Evolutionary conservation across 2,329 filamentous ascomycete genomes (phyloP).

Genomic region (Paecilomyces dactylethromorphus): DNA sequence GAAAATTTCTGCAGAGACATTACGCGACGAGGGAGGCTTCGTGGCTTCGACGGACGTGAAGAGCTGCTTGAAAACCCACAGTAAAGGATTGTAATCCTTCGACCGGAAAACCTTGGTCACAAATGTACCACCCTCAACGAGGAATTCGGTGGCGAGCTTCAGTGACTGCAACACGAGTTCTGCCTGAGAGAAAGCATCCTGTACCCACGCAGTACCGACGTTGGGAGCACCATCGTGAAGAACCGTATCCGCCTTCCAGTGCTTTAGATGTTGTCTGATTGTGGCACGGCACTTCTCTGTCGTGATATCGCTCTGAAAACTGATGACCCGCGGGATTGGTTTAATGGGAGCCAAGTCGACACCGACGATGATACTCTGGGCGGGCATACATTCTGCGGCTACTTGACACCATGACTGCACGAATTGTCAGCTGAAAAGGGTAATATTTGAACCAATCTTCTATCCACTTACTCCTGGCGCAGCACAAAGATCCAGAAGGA

Average conservation of each 20-base stretch:
- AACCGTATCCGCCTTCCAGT: conserved; percentile 92
- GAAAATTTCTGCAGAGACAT: conserved; percentile 97
- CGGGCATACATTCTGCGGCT: conserved; percentile 89
- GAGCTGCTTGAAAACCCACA: conserved; percentile 97
- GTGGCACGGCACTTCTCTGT: conserved; percentile 92
- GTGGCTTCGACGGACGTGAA: conserved; percentile 95
- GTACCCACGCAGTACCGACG: conserved; percentile 94
- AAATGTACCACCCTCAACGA: conserved; percentile 82
- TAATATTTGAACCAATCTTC: neutral
- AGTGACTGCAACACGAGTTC: conserved; percentile 85
- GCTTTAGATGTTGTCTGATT: conserved; percentile 83
- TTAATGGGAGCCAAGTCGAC: conserved; percentile 95
- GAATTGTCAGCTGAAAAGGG: conserved; percentile 15
- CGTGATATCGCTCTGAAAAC: conserved; percentile 96
- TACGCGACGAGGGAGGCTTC: conserved; percentile 90
- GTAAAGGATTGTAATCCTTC: conserved; percentile 90
- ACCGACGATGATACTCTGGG: conserved; percentile 82
- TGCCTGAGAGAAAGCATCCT: conserved; percentile 97
- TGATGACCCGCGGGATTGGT: conserved; percentile 85
- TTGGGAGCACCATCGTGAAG: conserved; percentile 97
- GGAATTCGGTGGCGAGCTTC: conserved; percentile 90
- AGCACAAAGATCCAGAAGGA: conserved; percentile 93
- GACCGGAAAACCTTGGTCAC: conserved; percentile 97
- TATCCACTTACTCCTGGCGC: conserved; percentile 69
- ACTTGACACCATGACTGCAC: conserved; percentile 88